Percentiles rank a stretch among this genome's conserved stretches.
Conservation (phyloP, 495 filamentous ascomycete genomes). For the Xylona heveae region DNA sequence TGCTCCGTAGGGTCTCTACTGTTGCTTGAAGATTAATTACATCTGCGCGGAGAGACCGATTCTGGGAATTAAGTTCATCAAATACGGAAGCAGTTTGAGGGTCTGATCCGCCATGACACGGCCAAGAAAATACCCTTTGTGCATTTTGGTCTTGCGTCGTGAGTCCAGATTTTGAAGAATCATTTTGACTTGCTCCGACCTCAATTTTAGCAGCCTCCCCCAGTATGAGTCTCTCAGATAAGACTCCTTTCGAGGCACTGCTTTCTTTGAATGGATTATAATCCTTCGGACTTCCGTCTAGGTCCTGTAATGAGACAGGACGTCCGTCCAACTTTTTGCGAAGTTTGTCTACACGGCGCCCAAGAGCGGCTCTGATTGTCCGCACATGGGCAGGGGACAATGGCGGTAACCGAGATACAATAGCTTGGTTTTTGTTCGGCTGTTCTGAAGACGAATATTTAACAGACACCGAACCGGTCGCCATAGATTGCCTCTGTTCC, state of each 20-base stretch:
- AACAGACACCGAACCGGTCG: background rate
- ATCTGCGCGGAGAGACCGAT: too few species aligned
- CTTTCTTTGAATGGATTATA: background rate
- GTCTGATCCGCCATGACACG: too few species aligned
- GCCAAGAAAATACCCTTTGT: too few species aligned
- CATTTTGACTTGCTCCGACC: background rate
- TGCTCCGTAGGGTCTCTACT: too few species aligned
- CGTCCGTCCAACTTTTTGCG: background rate
- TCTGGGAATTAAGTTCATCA: too few species aligned
- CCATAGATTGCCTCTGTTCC: background rate
- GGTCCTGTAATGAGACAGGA: background rate
- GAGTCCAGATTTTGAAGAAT: background rate
- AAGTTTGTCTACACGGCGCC: slow-evolving; percentile 3
- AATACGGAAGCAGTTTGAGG: too few species aligned
- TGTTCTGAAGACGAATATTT: slow-evolving; percentile 1
- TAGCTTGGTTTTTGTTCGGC: background rate
- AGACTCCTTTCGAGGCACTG: slow-evolving; percentile 1
- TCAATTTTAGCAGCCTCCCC: background rate
- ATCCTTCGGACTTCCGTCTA: background rate
- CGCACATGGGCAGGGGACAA: slow-evolving; percentile 2
- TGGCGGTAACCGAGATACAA: slow-evolving; percentile 2
- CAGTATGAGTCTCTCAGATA: too few species aligned
- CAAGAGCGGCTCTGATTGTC: slow-evolving; percentile 1
- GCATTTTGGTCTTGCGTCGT: too few species aligned
- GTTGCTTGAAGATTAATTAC: too few species aligned